Evolutionary conservation across 305 asterid genomes (phyloP).

Genomic region (Fraxinus velutina): DNA sequence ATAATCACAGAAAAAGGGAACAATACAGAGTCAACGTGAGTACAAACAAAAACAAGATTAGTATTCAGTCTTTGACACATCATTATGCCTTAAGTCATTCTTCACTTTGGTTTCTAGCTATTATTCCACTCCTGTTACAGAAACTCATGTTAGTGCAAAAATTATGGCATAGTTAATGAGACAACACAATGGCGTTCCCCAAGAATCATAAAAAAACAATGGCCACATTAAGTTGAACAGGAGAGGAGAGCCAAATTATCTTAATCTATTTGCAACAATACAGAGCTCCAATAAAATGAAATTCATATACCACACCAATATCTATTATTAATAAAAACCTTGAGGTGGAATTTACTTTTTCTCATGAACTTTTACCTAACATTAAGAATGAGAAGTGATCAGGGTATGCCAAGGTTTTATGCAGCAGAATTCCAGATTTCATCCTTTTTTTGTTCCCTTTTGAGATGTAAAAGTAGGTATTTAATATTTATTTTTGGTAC

Average conservation of each 20-base stretch:
- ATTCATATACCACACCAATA: not conserved
- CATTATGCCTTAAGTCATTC: not conserved
- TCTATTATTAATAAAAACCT: not conserved
- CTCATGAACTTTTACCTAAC: not conserved
- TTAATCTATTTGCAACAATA: not conserved
- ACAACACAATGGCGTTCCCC: not conserved
- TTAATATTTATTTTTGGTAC: slow-evolving; percentile 29
- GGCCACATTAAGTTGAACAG: not conserved
- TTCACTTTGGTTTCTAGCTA: not conserved
- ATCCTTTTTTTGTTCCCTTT: not conserved
- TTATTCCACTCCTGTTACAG: not conserved
- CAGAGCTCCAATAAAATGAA: not conserved
- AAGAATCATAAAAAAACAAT: not conserved
- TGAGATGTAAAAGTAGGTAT: not conserved
- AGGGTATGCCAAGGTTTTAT: not conserved
- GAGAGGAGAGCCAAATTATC: not conserved
- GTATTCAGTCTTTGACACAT: not conserved
- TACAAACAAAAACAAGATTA: not conserved
- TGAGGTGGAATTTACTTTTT: not conserved
- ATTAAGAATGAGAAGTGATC: not conserved
- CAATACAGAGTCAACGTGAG: not conserved
- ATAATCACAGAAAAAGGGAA: not conserved
- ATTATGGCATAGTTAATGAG: not conserved
- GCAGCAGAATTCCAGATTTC: not conserved
- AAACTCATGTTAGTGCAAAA: not conserved